Base-by-base conservation (phyloP, 768 basidiomycete species). In the Phylloporus sp. region DNA sequence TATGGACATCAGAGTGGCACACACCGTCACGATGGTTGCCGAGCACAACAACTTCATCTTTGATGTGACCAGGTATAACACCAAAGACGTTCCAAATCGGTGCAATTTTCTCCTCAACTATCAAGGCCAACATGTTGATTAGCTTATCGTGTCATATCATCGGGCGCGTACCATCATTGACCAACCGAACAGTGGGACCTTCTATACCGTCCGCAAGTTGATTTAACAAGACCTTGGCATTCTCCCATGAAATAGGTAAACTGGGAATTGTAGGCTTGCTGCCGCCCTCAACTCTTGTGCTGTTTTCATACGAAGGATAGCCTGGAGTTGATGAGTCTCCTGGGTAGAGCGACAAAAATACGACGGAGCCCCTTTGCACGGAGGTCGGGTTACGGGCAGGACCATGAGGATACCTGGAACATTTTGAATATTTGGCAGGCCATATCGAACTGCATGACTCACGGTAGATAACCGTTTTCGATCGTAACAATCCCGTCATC, bases 11-110 rank as follows among this genome's bases (percentile, higher is more conserved):
- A 2, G 5, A 43, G 29, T 29, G 8, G 12, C 26, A 64, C 79
- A 57, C 56, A 84, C 90, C 91, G 71, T 95, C 93, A 38, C 94
- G 81, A 65, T 97, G 94, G 58, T 88, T 87, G 5, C 94, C 95
- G 45, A 97, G 69, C 8, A 97, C 65, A 23, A 97, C 84, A 3
- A 94, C 82, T 67, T 97, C 95, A 60, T 93, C 85, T 51, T 78
- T 78, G 59, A 94, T 80, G 52, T 85, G 81, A 4, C 93, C 93
- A 18, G 92, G 92, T 54, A 95, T 89, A 24, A 86, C 77, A 20
- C 81, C 88, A 76, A 89, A 88, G 11, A 81, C 78, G 71, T 95
- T 97, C 92, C 91, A 97, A 44, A 97, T 92, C 10, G 93, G 91
- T 9, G 82, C 92, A n/a, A 95, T 79, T 60, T 85, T 83, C 31